Evolutionary conservation across 2,329 filamentous ascomycete species (phyloP), one percentile per base, ranked within the genome.

Genomic region (Epichloe sylvatica): DNA sequence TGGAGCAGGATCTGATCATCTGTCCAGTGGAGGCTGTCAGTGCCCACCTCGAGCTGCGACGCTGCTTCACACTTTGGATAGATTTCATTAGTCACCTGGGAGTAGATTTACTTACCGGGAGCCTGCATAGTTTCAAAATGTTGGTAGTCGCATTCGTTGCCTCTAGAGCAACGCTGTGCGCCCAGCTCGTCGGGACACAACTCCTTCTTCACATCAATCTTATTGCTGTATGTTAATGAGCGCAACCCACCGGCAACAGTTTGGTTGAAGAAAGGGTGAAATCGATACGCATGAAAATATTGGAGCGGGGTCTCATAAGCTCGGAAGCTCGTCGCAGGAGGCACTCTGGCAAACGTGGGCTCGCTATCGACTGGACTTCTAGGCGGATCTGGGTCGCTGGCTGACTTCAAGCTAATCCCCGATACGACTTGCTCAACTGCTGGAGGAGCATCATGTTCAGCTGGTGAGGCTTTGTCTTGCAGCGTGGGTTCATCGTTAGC

Each of bases 191-290:
- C 83, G 37, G 80, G 83, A 66, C 92, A 98, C 45, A 97, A 62
- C 53, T 78, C 77, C 57, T 77, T 81, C 53, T 79, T 74, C 23
- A 81, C 74, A 63, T 96, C 81, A 67, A 98, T 94, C 57, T 82
- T 83, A 67, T 94, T 86, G 69, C 87, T 96, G 70, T 91, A 97
- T 41, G 90, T 97, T 71, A 94, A 75, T 55, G 92, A 97, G 62
- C 84, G 83, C 62, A 89, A 83, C 41, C 91, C 91, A 54, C 83
- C 84, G 50, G 78, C 64, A 51, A 95, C 81, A 50, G 78, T 71
- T 46, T 83, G 66, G 55, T 74, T 71, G 67, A 82, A 97, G 47
- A 78, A 73, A 34, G 87, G 86, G 62, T 97, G 90, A 63, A 91
- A 96, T 57, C 91, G 87, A 68, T 86, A 98, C 37, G 86, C 84